phyloP scores from a whole-genome alignment of 106 monocot species.

The Allium sativum region DNA sequence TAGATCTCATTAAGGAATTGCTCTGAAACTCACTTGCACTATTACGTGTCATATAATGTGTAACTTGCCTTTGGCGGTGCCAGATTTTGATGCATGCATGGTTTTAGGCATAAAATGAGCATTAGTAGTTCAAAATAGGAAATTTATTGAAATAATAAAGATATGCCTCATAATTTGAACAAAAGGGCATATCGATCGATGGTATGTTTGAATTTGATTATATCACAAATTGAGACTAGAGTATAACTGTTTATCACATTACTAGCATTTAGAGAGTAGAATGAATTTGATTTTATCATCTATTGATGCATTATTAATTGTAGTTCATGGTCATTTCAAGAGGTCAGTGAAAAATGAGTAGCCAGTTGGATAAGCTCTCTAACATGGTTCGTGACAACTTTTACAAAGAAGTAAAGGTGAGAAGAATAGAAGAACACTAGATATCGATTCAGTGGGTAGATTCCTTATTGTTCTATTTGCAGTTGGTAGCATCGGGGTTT shows the following conservation, averaged over 20 bases:
- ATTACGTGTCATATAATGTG: no score
- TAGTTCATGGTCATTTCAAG: conserved; percentile 49
- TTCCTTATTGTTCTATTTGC: conserved; percentile 41
- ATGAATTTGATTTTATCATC: background rate
- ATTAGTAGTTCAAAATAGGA: no score
- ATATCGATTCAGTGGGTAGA: conserved; percentile 25
- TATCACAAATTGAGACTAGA: background rate
- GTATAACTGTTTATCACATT: background rate
- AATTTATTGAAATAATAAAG: no score
- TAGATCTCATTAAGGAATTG: no score
- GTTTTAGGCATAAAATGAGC: no score
- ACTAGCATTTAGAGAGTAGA: background rate
- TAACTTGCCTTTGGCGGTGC: no score
- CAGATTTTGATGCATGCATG: no score
- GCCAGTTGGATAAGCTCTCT: conserved; percentile 66
- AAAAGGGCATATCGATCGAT: no score
- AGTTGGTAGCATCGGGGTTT: conserved; percentile 38
- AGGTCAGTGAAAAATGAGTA: conserved; percentile 71
- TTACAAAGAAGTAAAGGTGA: conserved; percentile 8
- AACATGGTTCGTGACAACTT: conserved; percentile 58
- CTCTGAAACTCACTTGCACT: no score
- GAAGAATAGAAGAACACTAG: conserved; percentile 6
- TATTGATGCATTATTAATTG: background rate
- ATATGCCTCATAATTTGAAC: no score
- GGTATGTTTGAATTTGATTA: no score